These are phyloP conservation scores for Edhazardia aedis DNA, from an alignment of 371 early-diverging fungal genomes.

Conservation along the genomic window DNA sequence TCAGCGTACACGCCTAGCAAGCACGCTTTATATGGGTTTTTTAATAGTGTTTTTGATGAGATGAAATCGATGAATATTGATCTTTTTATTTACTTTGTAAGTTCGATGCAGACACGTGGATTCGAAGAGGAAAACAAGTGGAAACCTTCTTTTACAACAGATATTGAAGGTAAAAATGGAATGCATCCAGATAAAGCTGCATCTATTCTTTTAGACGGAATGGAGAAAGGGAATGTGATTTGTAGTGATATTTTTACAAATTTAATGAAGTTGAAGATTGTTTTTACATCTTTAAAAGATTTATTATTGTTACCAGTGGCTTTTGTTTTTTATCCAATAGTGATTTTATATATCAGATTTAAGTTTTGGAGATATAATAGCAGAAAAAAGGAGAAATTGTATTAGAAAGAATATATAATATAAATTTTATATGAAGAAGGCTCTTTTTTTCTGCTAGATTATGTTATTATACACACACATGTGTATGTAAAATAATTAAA, in stretches of 20 bases:
- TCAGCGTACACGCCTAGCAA: constrained; percentile 61
- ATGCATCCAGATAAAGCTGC: constrained; percentile 11
- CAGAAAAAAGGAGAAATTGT: no score
- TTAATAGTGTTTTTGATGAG: constrained; percentile 58
- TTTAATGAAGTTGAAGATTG: constrained; percentile 7
- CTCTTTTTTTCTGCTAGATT: no score
- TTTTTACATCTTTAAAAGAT: constrained; percentile 18
- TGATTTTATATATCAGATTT: constrained; percentile 7
- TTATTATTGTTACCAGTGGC: constrained; percentile 21
- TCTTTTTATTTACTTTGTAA: constrained; percentile 58
- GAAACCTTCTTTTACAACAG: constrained; percentile 57
- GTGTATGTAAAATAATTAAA: no score
- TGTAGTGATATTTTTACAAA: constrained; percentile 16
- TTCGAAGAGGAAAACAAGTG: constrained; percentile 55
- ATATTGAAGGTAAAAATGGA: constrained; percentile 51
- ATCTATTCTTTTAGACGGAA: constrained; percentile 6
- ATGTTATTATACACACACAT: no score
- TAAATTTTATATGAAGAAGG: no score
- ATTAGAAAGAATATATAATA: no score
- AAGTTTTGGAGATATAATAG: not conserved
- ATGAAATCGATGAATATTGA: constrained; percentile 51
- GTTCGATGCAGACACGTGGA: constrained; percentile 59
- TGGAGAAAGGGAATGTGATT: constrained; percentile 10
- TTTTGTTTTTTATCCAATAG: constrained; percentile 3
- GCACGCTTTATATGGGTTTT: constrained; percentile 50